phyloP scores from a whole-genome alignment of 768 basidiomycete species.

The Auricularia sp. region DNA sequence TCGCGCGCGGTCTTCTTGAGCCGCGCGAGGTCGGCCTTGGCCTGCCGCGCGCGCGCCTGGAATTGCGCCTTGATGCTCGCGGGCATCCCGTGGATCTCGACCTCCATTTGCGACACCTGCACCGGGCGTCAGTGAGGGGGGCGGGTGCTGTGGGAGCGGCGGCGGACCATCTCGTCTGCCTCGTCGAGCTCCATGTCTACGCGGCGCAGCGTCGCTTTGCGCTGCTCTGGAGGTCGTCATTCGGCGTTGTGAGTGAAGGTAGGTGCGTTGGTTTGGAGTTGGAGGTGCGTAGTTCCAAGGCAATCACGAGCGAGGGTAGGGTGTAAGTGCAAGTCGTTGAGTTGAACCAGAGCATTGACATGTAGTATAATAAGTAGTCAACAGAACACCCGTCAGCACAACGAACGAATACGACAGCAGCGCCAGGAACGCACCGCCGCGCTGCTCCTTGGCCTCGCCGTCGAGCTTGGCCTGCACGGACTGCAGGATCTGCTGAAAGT shows the following conservation, averaged over 20 bases:
- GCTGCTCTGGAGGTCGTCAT: slow-evolving; percentile 46
- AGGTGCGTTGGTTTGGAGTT: no score
- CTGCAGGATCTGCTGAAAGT: slow-evolving; percentile 74
- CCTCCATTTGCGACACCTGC: slow-evolving; percentile 98
- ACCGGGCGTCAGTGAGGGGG: slow-evolving; percentile 3
- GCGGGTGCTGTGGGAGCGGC: background rate
- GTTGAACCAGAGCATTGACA: no score
- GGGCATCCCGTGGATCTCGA: slow-evolving; percentile 92
- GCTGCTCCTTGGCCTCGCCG: slow-evolving; percentile 51
- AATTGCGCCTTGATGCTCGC: slow-evolving; percentile 72
- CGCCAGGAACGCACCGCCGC: slow-evolving; percentile 44
- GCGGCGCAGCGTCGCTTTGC: slow-evolving; percentile 67
- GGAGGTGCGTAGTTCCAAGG: background rate
- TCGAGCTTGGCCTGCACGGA: slow-evolving; percentile 72
- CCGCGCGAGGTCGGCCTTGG: slow-evolving; percentile 63
- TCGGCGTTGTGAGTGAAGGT: background rate
- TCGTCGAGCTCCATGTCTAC: slow-evolving; percentile 96
- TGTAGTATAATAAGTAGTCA: no score
- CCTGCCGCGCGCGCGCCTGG: slow-evolving; percentile 58
- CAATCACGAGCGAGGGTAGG: background rate
- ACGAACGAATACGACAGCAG: background rate
- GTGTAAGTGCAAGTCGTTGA: no score
- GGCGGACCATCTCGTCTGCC: slow-evolving; percentile 86
- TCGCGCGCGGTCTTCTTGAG: slow-evolving; percentile 61
- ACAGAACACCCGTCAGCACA: slow-evolving; percentile 2